Base-by-base conservation (phyloP, 2,329 filamentous ascomycete species). In the Ascochyta koolunga region DNA sequence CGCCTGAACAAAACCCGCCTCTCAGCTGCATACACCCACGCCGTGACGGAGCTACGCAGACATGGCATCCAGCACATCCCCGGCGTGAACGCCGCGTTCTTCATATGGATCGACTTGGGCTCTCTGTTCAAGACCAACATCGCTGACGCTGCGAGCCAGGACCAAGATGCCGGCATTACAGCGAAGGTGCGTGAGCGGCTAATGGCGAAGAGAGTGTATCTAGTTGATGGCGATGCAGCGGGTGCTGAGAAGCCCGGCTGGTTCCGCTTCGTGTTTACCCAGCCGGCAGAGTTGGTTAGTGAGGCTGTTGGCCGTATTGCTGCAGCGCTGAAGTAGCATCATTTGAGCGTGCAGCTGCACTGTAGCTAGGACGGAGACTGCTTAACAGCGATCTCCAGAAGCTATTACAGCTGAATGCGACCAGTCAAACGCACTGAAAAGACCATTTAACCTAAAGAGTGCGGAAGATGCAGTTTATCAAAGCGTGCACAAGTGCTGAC, bases 181-280 rank as follows among this genome's bases (percentile, higher is more conserved):
- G 79, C 78, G 56, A 71, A 66, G 11, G 64, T 85, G 11, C 77
- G 78, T 0, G 71, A 78, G 58, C 76, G 58, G 40, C 58, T 85
- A 33, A 59, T 77, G n/a, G 68, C 77, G 21, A 71, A 72, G 0
- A 83, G 81, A 2, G 76, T 86, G 2, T 82, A 80, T 50, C 51
- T 86, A 22, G 80, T 82, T 38, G 76, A 79, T 0, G 76, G 78
- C 0, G 77, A 80, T 53, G 78, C 79, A 42, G 76, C 82, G 57
- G 69, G 74, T 38, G 75, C 76, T 0, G 76, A 76, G 18, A 67
- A 76, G 46, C 71, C 77, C 0, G 83, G 84, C 0, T 83, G 79
- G 77, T 86, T 85, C 56, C 70, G 84, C 2, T 40, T 86, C 16
- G 79, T 86, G 0, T 86, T 81, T 16, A 24, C 73, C 11, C 50